Evolutionary conservation across 768 basidiomycete genomes (phyloP).

Genomic region (Tricholoma hemisulphureum): DNA sequence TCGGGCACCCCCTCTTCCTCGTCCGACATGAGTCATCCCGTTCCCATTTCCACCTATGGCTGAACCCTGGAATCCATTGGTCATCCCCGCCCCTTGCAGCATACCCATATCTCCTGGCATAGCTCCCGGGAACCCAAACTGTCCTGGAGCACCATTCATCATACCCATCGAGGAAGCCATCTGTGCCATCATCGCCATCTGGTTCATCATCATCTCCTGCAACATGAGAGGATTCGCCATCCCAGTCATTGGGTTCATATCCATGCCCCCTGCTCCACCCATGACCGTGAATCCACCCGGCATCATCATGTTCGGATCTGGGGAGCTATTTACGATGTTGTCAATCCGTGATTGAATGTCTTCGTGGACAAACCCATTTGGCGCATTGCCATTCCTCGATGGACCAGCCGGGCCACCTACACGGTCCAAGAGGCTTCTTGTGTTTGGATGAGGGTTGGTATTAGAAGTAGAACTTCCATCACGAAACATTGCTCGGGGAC

Average conservation of each 20-base stretch:
- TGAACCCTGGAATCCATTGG: conserved; percentile 36
- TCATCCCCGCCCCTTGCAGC: conserved; percentile 40
- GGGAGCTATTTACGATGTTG: conserved; percentile 62
- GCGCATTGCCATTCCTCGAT: conserved; percentile 27
- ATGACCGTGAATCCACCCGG: conserved; percentile 43
- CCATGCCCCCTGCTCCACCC: conserved; percentile 47
- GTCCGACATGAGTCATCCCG: conserved; percentile 31
- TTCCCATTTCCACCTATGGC: conserved; percentile 26
- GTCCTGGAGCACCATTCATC: conserved; percentile 57
- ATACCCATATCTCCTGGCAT: conserved; percentile 55
- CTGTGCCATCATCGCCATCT: conserved; percentile 92
- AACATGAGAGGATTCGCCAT: conserved; percentile 69
- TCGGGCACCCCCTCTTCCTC: conserved; percentile 42
- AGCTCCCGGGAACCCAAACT: conserved; percentile 52
- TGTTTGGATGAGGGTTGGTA: conserved; percentile 27
- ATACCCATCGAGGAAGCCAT: conserved; percentile 85
- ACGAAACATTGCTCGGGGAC: conserved; percentile 79
- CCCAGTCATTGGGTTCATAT: conserved; percentile 60
- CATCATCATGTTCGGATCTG: conserved; percentile 59
- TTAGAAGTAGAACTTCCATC: conserved; percentile 31
- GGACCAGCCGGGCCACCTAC: conserved; percentile 60
- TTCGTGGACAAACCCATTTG: conserved; percentile 49
- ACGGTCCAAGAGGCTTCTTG: conserved; percentile 76
- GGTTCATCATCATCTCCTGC: conserved; percentile 90
- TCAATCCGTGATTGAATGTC: conserved; percentile 80